Evolutionary conservation across 495 filamentous ascomycete species (phyloP), one percentile per base, ranked within the genome.

Genomic region (Letharia lupina): DNA sequence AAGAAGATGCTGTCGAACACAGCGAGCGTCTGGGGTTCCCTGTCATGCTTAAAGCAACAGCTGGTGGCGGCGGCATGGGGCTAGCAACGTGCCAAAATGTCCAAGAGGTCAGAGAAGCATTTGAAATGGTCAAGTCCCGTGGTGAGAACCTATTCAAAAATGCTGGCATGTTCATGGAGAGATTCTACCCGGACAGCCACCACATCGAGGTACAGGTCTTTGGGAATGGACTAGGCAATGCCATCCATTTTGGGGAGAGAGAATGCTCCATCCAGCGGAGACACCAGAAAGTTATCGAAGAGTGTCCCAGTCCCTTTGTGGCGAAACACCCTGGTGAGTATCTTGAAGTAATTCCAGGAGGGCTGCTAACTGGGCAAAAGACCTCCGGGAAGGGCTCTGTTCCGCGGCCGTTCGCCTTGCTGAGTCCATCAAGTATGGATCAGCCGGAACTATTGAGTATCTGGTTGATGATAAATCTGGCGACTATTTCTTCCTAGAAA

Each of bases 401-500:
- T 72, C 76, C n/a, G 80, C 78, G 39, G 84, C 86, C 10, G 77
- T 84, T 13, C 71, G 71, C 31, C 73, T 85, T 10, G 79, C 82
- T 2, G 73, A 79, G 58, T 79, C 77, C 5, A 77, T 87, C 40
- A 77, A 79, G n/a, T 88, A 88, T 65, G 76, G 73, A 18, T 82
- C 79, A 9, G 84, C 81, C 7, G 86, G 86, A 0, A 89, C 86
- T 0, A 77, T 89, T 18, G 86, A 88, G 69, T 89, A 80, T 69
- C 77, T 89, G 4, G 83, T 87, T 15, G 84, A 89, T 68, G 84
- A 85, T 63, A 73, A 77, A 44, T 80, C 79, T 1, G 79, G 77
- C 0, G 77, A 80, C 13, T 86, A 86, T 74, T 89, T 83, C 73
- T 89, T 89, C 67, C 76, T 88, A 7, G 86, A 89, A 69, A 85